Percentiles rank a stretch among this genome's conserved stretches.
Conservation (phyloP, 805 yeast genomes). For the Zygosaccharomyces bailii region DNA sequence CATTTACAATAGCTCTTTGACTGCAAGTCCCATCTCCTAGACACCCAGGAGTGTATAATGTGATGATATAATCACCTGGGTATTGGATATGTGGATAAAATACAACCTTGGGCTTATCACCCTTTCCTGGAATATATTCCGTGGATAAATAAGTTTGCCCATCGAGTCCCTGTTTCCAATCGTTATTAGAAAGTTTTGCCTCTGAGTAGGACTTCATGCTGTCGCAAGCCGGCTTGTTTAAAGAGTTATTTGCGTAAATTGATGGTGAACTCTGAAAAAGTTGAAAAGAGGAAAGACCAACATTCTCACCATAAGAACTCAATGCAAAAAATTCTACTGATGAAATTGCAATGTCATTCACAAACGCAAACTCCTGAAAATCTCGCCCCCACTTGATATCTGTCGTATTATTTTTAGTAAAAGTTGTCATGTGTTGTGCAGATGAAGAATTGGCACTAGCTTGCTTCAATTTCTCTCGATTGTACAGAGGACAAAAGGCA, state of each 20-base stretch:
- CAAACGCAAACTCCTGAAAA: conserved; percentile 83
- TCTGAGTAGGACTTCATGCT: conserved; percentile 21
- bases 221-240: conserved; percentile 65
- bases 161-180: conserved; percentile 33
- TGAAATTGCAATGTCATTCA: conserved; percentile 58
- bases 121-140: conserved; percentile 36
- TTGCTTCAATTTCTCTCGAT: conserved; percentile 36
- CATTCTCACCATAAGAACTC: conserved; percentile 64
- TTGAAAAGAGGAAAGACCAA: conserved; percentile 70
- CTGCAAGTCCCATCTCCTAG: conserved; percentile 59
- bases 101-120: conserved; percentile 37
- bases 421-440: conserved; percentile 8
- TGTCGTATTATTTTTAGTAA: conserved; percentile 33
- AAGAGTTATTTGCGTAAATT: conserved; percentile 70
- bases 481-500: conserved; percentile 79
- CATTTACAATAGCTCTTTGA: conserved; percentile 74
- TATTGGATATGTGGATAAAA: conserved; percentile 67
- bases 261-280: conserved; percentile 53
- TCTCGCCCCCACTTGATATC: conserved; percentile 38
- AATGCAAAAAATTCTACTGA: conserved; percentile 61
- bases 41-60: conserved; percentile 88
- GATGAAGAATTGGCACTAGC: conserved; percentile 20
- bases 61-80: conserved; percentile 71
- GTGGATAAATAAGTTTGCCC: conserved; percentile 31
- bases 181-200: conserved; percentile 30